A percentile compares a stretch with the other conserved stretches of the same genome.
Evolutionary conservation across 345 rosid species (phyloP).

Genomic region (Excoecaria agallocha): DNA sequence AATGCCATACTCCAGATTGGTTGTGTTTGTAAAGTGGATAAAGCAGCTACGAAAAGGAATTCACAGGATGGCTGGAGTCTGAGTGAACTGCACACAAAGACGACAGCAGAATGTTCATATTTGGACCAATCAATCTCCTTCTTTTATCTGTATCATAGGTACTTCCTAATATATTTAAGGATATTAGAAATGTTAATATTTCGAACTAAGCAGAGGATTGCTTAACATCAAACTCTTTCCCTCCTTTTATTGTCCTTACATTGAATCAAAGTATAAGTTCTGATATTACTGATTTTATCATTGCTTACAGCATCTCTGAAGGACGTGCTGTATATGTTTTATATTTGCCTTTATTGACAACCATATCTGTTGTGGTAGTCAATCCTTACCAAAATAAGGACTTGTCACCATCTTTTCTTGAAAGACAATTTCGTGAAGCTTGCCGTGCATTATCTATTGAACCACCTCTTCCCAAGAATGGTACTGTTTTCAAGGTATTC

Average conservation of each 20-base stretch:
- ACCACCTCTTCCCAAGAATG: conserved; percentile 38
- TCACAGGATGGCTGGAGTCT: conserved; percentile 80
- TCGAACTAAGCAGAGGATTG: neutral
- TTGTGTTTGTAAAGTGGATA: conserved; percentile 88
- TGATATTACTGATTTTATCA: conserved; percentile 12
- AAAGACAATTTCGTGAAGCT: conserved; percentile 83
- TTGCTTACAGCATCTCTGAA: conserved; percentile 54
- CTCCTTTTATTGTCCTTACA: neutral
- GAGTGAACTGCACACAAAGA: conserved; percentile 81
- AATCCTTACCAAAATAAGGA: conserved; percentile 67
- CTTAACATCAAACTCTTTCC: neutral
- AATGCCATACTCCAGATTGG: conserved; percentile 83
- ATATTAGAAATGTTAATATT: conserved; percentile 6
- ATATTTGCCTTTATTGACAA: conserved; percentile 55
- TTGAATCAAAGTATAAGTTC: neutral
- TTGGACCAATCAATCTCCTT: conserved; percentile 70
- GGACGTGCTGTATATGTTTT: conserved; percentile 71
- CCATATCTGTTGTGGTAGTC: conserved; percentile 64
- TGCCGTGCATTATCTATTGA: conserved; percentile 64
- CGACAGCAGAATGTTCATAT: conserved; percentile 85
- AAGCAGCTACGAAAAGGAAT: conserved; percentile 57
- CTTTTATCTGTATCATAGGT: conserved; percentile 91
- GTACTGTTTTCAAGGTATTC: conserved; percentile 54
- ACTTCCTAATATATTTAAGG: conserved; percentile 15
- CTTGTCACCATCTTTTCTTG: conserved; percentile 59